Evolutionary conservation across 768 basidiomycete genomes (phyloP).

Genomic region (Pholiota conissans): DNA sequence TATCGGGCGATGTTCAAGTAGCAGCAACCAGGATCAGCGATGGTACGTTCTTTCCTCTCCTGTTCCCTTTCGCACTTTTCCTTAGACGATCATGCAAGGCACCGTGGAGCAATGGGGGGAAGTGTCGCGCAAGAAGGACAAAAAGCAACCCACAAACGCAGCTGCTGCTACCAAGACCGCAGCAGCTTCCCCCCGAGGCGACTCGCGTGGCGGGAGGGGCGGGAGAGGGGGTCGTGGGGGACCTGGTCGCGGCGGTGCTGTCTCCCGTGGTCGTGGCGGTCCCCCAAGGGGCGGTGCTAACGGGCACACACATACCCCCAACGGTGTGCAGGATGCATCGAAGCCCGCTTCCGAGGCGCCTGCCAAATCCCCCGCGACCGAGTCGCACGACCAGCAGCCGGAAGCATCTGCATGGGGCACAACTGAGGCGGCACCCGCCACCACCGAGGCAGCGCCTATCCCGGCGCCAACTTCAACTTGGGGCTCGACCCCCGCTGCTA

Average conservation of each 20-base stretch:
- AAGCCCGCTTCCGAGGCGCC: not conserved
- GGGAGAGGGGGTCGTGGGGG: conserved; percentile 59
- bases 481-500: conserved; percentile 31
- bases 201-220: conserved; percentile 63
- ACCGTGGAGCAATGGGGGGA: conserved; percentile 79
- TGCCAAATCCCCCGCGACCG: conserved; percentile 9
- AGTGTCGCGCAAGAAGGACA: conserved; percentile 86
- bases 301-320: conserved; percentile 36
- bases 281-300: conserved; percentile 44
- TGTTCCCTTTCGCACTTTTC: conserved; percentile 14
- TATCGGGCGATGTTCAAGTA: conserved; percentile 64
- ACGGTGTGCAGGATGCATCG: no score
- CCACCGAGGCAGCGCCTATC: conserved; percentile 31
- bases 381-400: conserved; percentile 24
- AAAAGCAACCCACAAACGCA: conserved; percentile 44
- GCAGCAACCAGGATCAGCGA: conserved; percentile 78
- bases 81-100: conserved; percentile 51
- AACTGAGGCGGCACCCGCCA: conserved; percentile 23
- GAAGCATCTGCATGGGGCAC: conserved; percentile 28
- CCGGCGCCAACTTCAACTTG: conserved; percentile 33
- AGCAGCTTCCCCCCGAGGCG: conserved; percentile 46
- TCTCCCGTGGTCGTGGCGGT: conserved; percentile 48
- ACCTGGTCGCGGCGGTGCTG: conserved; percentile 56
- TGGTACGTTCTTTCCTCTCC: conserved; percentile 42
- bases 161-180: conserved; percentile 40